Percentiles rank a stretch among this genome's conserved stretches.
These are phyloP conservation scores for Vitis labrusca DNA, from an alignment of 164 flowering plant genomes.

Conservation along the genomic window DNA sequence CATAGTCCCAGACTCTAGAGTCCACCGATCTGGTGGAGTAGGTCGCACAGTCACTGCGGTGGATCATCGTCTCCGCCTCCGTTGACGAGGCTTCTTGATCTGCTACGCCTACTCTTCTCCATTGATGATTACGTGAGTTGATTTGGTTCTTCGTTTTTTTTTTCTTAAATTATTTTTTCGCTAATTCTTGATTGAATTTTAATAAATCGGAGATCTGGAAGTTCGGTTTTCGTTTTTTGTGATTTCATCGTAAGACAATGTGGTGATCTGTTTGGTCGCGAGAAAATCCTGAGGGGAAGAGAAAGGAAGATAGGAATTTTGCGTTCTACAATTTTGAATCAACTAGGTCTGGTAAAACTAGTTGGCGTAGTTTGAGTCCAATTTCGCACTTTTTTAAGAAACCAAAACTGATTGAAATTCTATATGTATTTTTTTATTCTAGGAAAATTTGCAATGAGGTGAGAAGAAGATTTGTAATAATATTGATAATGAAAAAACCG, in stretches of 20 bases:
- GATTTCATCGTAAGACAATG: background rate
- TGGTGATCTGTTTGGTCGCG: background rate
- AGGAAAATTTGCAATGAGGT: too few species aligned
- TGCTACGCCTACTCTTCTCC: background rate
- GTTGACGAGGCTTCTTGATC: background rate
- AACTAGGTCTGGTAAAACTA: background rate
- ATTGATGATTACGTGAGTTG: background rate
- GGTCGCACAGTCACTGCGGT: too few species aligned
- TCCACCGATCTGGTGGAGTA: too few species aligned
- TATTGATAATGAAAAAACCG: too few species aligned
- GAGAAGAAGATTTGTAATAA: too few species aligned
- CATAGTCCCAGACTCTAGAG: too few species aligned
- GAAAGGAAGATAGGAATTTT: background rate
- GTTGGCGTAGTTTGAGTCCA: background rate
- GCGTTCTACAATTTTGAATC: background rate
- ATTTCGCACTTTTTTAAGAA: too few species aligned
- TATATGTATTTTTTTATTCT: too few species aligned
- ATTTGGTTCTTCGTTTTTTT: background rate
- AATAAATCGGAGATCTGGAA: slow-evolving; percentile 1
- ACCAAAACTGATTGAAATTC: too few species aligned
- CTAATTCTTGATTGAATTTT: background rate
- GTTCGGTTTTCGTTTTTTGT: background rate
- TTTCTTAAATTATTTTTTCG: background rate
- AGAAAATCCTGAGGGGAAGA: background rate
- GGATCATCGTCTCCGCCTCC: background rate